These are phyloP conservation scores for Neodidymelliopsis sp. DNA, from an alignment of 2,329 filamentous ascomycete genomes.

Conservation along the genomic window DNA sequence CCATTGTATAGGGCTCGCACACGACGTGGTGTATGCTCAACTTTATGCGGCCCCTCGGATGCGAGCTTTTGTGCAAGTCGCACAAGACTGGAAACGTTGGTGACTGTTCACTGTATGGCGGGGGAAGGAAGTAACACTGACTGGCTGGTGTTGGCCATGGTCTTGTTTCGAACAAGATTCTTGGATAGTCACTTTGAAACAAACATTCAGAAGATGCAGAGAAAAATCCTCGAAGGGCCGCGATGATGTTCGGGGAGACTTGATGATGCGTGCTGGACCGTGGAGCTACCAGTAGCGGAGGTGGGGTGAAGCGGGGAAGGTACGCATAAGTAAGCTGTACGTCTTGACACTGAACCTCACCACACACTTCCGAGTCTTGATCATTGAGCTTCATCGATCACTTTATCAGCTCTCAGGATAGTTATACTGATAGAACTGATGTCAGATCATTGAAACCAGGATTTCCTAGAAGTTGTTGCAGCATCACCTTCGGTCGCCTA, in stretches of 20 bases:
- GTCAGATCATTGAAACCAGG: too few species aligned
- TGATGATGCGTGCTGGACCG: conserved; percentile 14
- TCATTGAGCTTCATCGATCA: too few species aligned
- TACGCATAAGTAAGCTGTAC: too few species aligned
- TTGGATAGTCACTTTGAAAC: conserved; percentile 2
- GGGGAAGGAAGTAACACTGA: not conserved
- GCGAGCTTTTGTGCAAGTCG: conserved; percentile 53
- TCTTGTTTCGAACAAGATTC: not conserved
- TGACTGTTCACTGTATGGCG: not conserved
- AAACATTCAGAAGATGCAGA: not conserved
- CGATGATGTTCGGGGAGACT: not conserved
- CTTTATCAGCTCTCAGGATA: too few species aligned
- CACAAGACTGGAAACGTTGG: conserved; percentile 42
- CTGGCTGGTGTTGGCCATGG: conserved; percentile 19
- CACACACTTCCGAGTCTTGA: too few species aligned
- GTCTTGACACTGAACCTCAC: too few species aligned
- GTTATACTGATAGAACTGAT: too few species aligned
- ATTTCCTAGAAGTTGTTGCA: too few species aligned
- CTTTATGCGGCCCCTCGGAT: conserved; percentile 48
- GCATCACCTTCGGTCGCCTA: too few species aligned
- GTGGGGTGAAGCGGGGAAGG: conserved; percentile 14
- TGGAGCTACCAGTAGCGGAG: conserved; percentile 1
- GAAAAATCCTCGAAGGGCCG: not conserved
- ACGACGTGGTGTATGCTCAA: conserved; percentile 38
- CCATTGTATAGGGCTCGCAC: conserved; percentile 44